Base-by-base conservation (phyloP, 257 asterid genomes). In the Verbena officinalis region DNA sequence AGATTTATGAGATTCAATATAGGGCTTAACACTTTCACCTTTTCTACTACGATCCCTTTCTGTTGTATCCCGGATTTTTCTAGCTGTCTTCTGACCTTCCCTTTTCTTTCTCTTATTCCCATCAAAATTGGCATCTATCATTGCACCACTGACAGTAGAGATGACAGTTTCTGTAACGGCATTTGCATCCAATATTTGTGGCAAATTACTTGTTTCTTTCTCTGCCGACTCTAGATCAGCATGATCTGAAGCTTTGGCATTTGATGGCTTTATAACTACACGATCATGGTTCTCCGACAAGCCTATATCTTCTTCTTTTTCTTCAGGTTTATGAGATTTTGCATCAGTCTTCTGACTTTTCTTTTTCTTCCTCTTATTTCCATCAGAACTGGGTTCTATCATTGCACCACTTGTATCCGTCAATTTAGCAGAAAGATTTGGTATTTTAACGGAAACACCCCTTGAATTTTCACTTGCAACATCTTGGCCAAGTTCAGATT, bases 41-140 rank as follows among this genome's bases (percentile, higher is more conserved):
- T 71, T 62, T 23, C 71, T 22, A 70, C 15, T 55, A 16, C 51
- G 83, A 64, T 67, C 73, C 36, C 43, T 7, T 13, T 48, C 70
- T 49, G 65, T 59, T 65, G 53, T 49, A 64, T 67, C 78, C 77
- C 57, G 81, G 39, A 66, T 39, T 44, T 59, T 40, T 39, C 64
- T 74, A 61, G 61, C 70, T 52, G 76, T 53, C 66, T 70, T 72
- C 76, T 34, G 62, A 31, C 22, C 20, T 75, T 60, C 75, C 76
- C 58, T 81, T 76, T 65, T 84, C 77, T 73, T 84, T 73, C 58
- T 65, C 77, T 70, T 72, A 16, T 6, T 77, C 63, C 74, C 77
- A 75, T 44, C 61, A 56, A 79, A 44, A 54, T 75, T 46, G 59
- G 62, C 74, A 61, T 60, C 65, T 63, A 64, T 77, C 5, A 43